Evolutionary conservation across 495 filamentous ascomycete genomes (phyloP).

Genomic region (Lepraria neglecta): DNA sequence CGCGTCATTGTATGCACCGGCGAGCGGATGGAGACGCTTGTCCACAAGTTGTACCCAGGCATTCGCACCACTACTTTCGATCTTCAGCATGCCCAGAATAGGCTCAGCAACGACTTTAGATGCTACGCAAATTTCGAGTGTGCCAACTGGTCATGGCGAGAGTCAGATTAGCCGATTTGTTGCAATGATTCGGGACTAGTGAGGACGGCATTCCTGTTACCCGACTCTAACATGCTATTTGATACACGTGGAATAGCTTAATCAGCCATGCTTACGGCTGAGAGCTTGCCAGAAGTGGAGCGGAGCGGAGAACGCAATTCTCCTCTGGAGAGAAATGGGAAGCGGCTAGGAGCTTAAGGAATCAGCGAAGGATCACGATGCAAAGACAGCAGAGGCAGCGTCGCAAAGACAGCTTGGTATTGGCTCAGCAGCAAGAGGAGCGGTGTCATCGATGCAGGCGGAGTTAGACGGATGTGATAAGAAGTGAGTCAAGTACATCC

Average conservation of each 20-base stretch:
- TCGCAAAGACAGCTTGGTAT: no score
- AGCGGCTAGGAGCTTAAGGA: no score
- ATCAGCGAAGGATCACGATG: no score
- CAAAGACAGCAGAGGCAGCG: no score
- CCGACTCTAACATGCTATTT: not conserved
- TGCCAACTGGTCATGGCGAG: slow-evolving; percentile 42
- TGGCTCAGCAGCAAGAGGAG: no score
- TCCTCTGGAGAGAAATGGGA: no score
- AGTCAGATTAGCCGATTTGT: not conserved
- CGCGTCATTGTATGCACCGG: slow-evolving; percentile 66
- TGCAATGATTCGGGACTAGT: no score
- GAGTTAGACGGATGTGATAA: not conserved
- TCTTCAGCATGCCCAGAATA: slow-evolving; percentile 54
- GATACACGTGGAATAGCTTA: not conserved
- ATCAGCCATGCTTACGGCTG: not conserved
- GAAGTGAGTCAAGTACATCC: not conserved
- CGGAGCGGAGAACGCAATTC: not conserved
- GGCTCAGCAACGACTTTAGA: slow-evolving; percentile 69
- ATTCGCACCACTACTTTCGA: slow-evolving; percentile 34
- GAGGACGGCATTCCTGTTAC: no score
- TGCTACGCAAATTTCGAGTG: slow-evolving; percentile 72
- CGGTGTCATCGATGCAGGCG: no score
- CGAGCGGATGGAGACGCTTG: slow-evolving; percentile 51
- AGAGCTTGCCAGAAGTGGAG: slow-evolving; percentile 3
- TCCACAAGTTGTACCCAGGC: slow-evolving; percentile 30